Evolutionary conservation across 2,329 filamentous ascomycete species (phyloP).

Genomic region (Aspergillus clavatus): DNA sequence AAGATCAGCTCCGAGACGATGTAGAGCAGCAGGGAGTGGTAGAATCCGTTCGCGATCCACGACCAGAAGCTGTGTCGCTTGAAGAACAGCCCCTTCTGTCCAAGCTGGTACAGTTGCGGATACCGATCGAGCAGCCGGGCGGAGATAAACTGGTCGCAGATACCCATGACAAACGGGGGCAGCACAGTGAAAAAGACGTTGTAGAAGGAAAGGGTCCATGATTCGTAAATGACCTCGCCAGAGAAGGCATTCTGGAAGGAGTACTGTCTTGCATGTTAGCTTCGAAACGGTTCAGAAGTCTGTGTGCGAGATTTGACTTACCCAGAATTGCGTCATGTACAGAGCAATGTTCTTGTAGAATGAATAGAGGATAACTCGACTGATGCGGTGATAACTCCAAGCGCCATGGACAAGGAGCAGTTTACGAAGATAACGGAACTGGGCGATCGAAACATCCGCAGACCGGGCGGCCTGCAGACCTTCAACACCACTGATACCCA

Average conservation of each 20-base stretch:
- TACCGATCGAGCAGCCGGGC: conserved; percentile 90
- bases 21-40: conserved; percentile 93
- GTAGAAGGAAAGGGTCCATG: conserved; percentile 98
- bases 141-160: conserved; percentile 96
- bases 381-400: conserved; percentile 96
- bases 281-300: conserved; percentile 23
- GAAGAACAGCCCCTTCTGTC: conserved; percentile 91
- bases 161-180: conserved; percentile 88
- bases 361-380: conserved; percentile 94
- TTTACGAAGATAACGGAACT: conserved; percentile 93
- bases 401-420: conserved; percentile 89
- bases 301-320: conserved; percentile 45
- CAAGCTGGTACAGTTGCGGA: conserved; percentile 89
- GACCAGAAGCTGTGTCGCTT: conserved; percentile 84
- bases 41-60: conserved; percentile 92
- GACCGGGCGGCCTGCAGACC: conserved; percentile 94
- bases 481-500: conserved; percentile 95
- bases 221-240: conserved; percentile 96
- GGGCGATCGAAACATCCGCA: conserved; percentile 90
- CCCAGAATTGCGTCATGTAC: conserved; percentile 99
- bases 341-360: conserved; percentile 99
- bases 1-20: conserved; percentile 77
- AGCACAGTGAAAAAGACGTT: conserved; percentile 97
- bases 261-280: too few relatives aligned
- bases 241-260: conserved; percentile 98